Percentiles rank a stretch among this genome's conserved stretches.
These are phyloP conservation scores for Cladophialophora chaetospira DNA, from an alignment of 2,329 filamentous ascomycete genomes.

Conservation along the genomic window DNA sequence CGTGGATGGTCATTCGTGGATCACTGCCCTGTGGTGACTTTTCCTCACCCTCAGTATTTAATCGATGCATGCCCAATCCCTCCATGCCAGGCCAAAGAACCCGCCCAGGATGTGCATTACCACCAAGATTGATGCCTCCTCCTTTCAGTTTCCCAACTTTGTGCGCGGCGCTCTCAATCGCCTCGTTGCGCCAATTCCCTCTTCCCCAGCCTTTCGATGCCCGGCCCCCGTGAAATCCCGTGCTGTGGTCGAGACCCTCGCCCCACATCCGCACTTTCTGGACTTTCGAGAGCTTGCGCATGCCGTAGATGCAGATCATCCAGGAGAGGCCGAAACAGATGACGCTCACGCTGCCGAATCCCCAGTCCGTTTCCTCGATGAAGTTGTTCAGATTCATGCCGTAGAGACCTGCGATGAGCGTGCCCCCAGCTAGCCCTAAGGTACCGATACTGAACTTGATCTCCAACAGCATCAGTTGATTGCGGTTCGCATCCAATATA, in stretches of 20 bases:
- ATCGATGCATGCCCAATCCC: conserved; percentile 32
- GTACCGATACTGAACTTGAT: conserved; percentile 96
- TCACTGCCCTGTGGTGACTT: neutral
- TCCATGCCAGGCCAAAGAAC: conserved; percentile 36
- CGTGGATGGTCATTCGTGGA: conserved; percentile 14
- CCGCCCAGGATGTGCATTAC: conserved; percentile 20
- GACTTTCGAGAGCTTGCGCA: conserved; percentile 79
- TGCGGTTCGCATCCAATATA: conserved; percentile 96
- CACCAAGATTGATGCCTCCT: conserved; percentile 10
- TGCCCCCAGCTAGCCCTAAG: conserved; percentile 89
- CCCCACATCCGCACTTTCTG: conserved; percentile 88
- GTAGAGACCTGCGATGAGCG: conserved; percentile 97
- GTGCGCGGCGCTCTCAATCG: conserved; percentile 43
- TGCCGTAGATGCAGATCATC: conserved; percentile 78
- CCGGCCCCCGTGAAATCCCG: conserved; percentile 1
- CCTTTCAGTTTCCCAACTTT: conserved; percentile 42
- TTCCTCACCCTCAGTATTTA: conserved; percentile 11
- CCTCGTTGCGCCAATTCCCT: conserved; percentile 47
- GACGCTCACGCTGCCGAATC: conserved; percentile 75
- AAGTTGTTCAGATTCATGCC: conserved; percentile 99
- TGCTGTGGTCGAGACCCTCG: conserved; percentile 46
- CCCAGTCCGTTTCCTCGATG: conserved; percentile 88
- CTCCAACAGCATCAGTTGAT: conserved; percentile 95
- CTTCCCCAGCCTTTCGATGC: conserved; percentile 25
- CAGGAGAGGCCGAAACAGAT: conserved; percentile 72